Evolutionary conservation across 345 rosid species (phyloP).

Genomic region (Noccaea bulbosa): DNA sequence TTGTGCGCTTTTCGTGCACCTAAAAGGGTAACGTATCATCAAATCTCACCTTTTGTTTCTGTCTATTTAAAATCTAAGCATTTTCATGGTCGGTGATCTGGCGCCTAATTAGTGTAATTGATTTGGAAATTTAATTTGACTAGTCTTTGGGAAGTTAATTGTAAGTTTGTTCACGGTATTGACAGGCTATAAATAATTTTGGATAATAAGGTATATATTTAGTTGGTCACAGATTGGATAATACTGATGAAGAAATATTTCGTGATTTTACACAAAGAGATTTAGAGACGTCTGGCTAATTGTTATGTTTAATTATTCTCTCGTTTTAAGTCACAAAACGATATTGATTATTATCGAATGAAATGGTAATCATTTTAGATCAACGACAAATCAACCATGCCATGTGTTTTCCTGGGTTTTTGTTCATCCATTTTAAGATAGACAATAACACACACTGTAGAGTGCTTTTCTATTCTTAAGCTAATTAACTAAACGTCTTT

Average conservation of each 20-base stretch:
- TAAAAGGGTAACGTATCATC: slow-evolving; percentile 58
- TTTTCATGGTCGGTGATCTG: background rate
- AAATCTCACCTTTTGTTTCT: slow-evolving; percentile 25
- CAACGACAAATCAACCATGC: too few relatives aligned
- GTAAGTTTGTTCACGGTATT: background rate
- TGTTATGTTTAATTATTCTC: too few relatives aligned
- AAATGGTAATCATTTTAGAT: too few relatives aligned
- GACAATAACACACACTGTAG: too few relatives aligned
- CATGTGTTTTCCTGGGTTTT: too few relatives aligned
- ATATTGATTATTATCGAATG: too few relatives aligned
- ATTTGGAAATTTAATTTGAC: background rate
- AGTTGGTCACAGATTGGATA: background rate
- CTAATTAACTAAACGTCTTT: too few relatives aligned
- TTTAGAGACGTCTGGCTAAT: slow-evolving; percentile 42
- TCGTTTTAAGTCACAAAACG: too few relatives aligned
- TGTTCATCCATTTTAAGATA: too few relatives aligned
- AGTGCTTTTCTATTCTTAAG: too few relatives aligned
- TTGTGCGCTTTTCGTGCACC: slow-evolving; percentile 55
- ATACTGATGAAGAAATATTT: background rate
- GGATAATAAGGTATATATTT: background rate
- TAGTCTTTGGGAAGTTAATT: background rate
- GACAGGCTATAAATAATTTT: background rate
- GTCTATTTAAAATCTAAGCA: background rate
- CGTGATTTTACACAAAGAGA: background rate
- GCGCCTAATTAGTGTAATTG: too few relatives aligned